Conservation (phyloP, 768 basidiomycete genomes). For the Hortiboletus campestris region DNA sequence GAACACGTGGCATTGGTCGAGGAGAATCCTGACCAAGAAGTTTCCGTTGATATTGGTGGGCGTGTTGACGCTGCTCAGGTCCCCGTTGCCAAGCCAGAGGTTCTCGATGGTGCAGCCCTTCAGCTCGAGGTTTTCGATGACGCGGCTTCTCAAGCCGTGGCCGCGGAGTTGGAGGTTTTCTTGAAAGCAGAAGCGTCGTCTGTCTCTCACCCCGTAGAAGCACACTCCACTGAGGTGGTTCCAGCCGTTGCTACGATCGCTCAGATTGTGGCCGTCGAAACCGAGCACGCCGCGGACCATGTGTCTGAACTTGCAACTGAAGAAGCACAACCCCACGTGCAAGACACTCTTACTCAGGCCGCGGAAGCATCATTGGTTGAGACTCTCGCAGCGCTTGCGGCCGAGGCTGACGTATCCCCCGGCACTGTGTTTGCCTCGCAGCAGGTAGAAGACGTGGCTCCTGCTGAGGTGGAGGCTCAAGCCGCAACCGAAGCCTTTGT, state of each 20-base stretch:
- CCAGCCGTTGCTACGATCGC: background rate
- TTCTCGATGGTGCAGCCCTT: background rate
- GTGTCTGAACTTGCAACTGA: background rate
- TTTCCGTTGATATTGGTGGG: background rate
- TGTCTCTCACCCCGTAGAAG: background rate
- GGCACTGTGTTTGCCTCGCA: background rate
- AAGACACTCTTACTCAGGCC: background rate
- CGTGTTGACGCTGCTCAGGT: background rate
- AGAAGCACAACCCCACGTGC: background rate
- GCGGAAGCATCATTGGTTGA: background rate
- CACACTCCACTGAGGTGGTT: background rate
- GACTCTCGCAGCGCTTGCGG: background rate
- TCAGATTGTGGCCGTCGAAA: background rate
- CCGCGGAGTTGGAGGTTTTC: background rate
- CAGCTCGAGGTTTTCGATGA: too few relatives aligned
- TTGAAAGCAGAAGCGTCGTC: background rate
- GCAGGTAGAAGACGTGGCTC: background rate
- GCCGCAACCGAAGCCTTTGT: background rate
- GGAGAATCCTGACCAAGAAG: slow-evolving; percentile 16
- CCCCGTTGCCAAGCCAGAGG: background rate
- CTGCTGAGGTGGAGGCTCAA: slow-evolving; percentile 5
- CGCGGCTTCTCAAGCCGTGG: too few relatives aligned
- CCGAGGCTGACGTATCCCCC: background rate
- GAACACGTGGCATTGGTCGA: slow-evolving; percentile 12
- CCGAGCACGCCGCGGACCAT: slow-evolving; percentile 7